Conservation (phyloP, 202 grass and related monocot genomes). For the Zizania palustris region DNA sequence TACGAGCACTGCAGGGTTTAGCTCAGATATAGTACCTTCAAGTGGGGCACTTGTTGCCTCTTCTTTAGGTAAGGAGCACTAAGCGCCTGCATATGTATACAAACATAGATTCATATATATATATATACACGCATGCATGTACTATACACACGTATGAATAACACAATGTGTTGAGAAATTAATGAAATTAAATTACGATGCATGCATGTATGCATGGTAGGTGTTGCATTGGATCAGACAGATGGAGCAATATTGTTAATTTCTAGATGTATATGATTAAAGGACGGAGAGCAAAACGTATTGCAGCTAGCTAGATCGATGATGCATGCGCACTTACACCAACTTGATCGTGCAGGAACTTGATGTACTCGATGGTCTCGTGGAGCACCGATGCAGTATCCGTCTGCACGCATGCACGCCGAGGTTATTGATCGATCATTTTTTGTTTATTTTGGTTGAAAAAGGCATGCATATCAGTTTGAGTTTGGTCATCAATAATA, state of each 20-base stretch:
- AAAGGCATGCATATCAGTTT: constrained; percentile 6
- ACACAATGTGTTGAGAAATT: constrained; percentile 1
- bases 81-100: constrained; percentile 48
- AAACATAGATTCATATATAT: neutral
- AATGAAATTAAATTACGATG: neutral
- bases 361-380: constrained; percentile 98
- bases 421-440: constrained; percentile 41
- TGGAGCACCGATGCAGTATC: constrained; percentile 97
- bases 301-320: constrained; percentile 34
- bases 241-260: constrained; percentile 15
- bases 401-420: constrained; percentile 59
- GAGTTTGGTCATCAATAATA: neutral
- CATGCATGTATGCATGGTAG: neutral
- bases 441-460: constrained; percentile 23
- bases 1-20: neutral
- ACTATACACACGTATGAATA: neutral
- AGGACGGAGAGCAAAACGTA: neutral
- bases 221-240: neutral
- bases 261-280: constrained; percentile 29
- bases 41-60: constrained; percentile 65
- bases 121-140: neutral
- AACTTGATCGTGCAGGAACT: constrained; percentile 97
- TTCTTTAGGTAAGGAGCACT: constrained; percentile 92
- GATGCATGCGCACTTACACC: constrained; percentile 61
- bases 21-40: constrained; percentile 55